Evolutionary conservation across 345 rosid species (phyloP).

Genomic region (Euclidium syriacum): DNA sequence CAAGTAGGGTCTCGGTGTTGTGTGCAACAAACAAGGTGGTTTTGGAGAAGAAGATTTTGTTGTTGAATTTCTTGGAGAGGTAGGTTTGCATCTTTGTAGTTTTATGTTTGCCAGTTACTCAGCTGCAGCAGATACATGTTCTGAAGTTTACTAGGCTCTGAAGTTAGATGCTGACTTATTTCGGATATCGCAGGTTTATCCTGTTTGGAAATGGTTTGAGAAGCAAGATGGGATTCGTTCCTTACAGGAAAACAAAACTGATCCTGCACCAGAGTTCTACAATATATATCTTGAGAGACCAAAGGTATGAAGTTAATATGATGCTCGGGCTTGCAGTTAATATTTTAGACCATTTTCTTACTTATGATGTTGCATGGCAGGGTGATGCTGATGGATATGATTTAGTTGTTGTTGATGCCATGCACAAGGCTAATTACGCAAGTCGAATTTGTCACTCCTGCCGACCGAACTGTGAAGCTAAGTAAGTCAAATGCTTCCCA

Average conservation of each 20-base stretch:
- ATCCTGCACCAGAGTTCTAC: conserved; percentile 99
- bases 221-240: conserved; percentile 99
- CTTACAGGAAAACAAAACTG: conserved; percentile 85
- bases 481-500: conserved; percentile 47
- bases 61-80: conserved; percentile 99
- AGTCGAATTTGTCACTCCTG: conserved; percentile 99
- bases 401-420: conserved; percentile 98
- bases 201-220: conserved; percentile 99
- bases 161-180: conserved; percentile 9
- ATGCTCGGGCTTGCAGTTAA: conserved; percentile 13
- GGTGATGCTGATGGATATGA: conserved; percentile 99
- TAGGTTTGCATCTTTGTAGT: conserved; percentile 31
- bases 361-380: conserved; percentile 39
- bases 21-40: conserved; percentile 94
- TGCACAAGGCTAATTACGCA: conserved; percentile 99
- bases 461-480: conserved; percentile 98
- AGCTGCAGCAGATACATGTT: conserved; percentile 7
- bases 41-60: conserved; percentile 94
- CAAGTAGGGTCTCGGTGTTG: conserved; percentile 94
- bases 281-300: conserved; percentile 99
- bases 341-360: conserved; percentile 23
- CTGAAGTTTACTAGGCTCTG: not conserved
- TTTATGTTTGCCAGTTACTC: conserved; percentile 8
- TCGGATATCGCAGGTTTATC: conserved; percentile 68
- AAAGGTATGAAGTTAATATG: conserved; percentile 52